These are phyloP conservation scores for Serendipita indica DNA, from an alignment of 768 basidiomycete species.

Conservation along the genomic window DNA sequence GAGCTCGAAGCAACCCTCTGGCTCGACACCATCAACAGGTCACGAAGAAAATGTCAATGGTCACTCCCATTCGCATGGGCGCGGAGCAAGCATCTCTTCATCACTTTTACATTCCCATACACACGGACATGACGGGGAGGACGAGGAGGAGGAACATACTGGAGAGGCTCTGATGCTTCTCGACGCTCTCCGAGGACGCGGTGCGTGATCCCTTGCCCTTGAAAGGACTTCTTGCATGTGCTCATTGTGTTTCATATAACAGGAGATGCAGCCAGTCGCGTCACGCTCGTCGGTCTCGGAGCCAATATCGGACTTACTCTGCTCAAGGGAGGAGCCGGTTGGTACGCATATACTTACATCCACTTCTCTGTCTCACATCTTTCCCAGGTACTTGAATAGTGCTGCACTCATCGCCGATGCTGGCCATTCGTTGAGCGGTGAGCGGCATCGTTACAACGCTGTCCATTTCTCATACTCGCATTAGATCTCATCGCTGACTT, in stretches of 20 bases:
- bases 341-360: slow-evolving; percentile 34
- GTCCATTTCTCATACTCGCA: slow-evolving; percentile 1
- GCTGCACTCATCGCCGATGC: slow-evolving; percentile 87
- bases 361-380: neutral
- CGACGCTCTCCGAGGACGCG: slow-evolving; percentile 48
- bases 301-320: slow-evolving; percentile 70
- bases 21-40: neutral
- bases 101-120: slow-evolving; percentile 34
- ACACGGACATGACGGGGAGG: slow-evolving; percentile 9
- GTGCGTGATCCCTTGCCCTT: slow-evolving; percentile 25
- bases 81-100: slow-evolving; percentile 43
- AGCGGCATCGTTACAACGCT: slow-evolving; percentile 21
- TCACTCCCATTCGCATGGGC: slow-evolving; percentile 37
- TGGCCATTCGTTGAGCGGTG: slow-evolving; percentile 78
- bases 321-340: slow-evolving; percentile 77
- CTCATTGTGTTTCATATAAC: neutral
- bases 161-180: slow-evolving; percentile 56
- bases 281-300: slow-evolving; percentile 73
- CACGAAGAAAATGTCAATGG: slow-evolving; percentile 20
- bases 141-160: slow-evolving; percentile 40
- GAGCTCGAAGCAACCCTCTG: neutral
- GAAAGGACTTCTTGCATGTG: neutral
- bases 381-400: slow-evolving; percentile 42
- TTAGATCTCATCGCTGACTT: slow-evolving; percentile 78
- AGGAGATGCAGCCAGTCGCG: slow-evolving; percentile 71